These are phyloP conservation scores for Monosiga brevicollis DNA, from an alignment of 78 protist species.

Conservation along the genomic window DNA sequence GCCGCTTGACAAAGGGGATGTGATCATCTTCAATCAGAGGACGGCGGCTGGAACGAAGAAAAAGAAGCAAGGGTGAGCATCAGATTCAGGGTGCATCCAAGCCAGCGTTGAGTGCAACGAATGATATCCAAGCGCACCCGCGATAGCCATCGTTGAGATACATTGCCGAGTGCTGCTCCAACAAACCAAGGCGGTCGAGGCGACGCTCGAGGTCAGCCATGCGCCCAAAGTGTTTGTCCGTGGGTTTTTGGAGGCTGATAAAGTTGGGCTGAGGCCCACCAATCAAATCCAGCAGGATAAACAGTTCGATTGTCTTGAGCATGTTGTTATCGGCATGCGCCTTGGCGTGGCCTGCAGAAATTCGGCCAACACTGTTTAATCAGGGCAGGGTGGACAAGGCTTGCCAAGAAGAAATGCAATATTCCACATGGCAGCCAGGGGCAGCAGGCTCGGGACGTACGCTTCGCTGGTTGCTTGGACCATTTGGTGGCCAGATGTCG, in stretches of 20 bases:
- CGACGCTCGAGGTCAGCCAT: background rate
- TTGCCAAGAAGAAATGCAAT: background rate
- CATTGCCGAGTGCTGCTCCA: background rate
- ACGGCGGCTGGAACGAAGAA: background rate
- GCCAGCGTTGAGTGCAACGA: no score
- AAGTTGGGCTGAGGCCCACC: constrained; percentile 10
- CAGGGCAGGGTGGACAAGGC: background rate
- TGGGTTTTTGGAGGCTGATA: background rate
- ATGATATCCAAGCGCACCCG: no score
- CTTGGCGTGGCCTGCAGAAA: background rate
- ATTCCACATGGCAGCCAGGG: no score
- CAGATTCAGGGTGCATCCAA: no score
- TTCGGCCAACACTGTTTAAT: background rate
- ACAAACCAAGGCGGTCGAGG: background rate
- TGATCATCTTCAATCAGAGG: constrained; percentile 37
- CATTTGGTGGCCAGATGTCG: constrained; percentile 28
- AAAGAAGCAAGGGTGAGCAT: background rate
- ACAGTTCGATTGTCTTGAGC: constrained; percentile 1
- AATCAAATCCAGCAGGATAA: constrained; percentile 30
- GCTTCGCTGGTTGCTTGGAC: background rate
- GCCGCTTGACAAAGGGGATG: constrained; percentile 12
- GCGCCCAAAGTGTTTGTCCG: background rate
- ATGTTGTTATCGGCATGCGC: no score
- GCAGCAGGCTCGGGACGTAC: background rate
- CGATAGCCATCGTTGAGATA: no score